These are phyloP conservation scores for Theobroma grandiflorum DNA, from an alignment of 441 rosid species.

Conservation along the genomic window DNA sequence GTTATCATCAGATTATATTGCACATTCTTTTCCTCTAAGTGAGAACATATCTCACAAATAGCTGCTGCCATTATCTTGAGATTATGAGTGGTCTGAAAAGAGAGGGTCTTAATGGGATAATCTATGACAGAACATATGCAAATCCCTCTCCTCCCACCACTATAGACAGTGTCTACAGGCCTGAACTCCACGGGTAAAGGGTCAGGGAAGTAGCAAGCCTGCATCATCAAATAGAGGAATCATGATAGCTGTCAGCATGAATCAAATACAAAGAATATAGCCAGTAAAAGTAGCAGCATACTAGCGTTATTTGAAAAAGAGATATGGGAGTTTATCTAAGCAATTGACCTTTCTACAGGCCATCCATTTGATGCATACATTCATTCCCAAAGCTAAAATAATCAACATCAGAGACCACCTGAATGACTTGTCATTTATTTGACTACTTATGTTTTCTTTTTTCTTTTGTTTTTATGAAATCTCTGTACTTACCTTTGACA, in stretches of 20 bases:
- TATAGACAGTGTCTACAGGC: slow-evolving; percentile 43
- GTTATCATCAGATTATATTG: slow-evolving; percentile 46
- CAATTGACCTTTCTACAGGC: background rate
- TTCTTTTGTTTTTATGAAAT: too few relatives aligned
- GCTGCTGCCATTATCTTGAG: slow-evolving; percentile 38
- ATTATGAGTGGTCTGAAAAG: slow-evolving; percentile 39
- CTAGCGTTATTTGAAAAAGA: background rate
- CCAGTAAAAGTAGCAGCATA: background rate
- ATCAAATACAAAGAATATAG: background rate
- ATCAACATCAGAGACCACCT: background rate
- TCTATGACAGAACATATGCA: slow-evolving; percentile 35
- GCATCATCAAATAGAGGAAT: slow-evolving; percentile 23
- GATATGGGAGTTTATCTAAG: background rate
- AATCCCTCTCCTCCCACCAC: slow-evolving; percentile 32
- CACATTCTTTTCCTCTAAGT: slow-evolving; percentile 38
- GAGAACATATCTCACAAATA: slow-evolving; percentile 38
- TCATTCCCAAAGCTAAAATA: background rate
- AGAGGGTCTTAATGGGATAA: slow-evolving; percentile 51
- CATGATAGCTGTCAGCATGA: background rate
- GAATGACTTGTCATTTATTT: too few relatives aligned
- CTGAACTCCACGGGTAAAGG: slow-evolving; percentile 49
- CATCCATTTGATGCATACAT: background rate
- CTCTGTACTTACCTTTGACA: too few relatives aligned
- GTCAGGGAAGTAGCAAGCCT: slow-evolving; percentile 55
- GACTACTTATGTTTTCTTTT: too few relatives aligned